Evolutionary conservation across 179 eudicot species (phyloP).

Genomic region (Amaranthus tricolor): DNA sequence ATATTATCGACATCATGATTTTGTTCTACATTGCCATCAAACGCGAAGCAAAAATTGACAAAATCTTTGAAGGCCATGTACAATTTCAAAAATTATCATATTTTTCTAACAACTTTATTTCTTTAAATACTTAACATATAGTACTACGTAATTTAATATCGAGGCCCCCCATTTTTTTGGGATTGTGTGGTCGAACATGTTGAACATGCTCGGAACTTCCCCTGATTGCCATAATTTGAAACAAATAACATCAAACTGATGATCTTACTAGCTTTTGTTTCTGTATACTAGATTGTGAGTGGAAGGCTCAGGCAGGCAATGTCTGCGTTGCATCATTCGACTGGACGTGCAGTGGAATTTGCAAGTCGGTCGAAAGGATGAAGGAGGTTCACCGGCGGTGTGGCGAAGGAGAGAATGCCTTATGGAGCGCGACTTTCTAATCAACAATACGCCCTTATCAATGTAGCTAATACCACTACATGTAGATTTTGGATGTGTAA

Average conservation of each 20-base stretch:
- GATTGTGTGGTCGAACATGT: no score
- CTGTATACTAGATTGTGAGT: constrained; percentile 66
- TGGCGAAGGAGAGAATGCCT: constrained; percentile 68
- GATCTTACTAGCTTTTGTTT: background rate
- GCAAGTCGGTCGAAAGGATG: constrained; percentile 76
- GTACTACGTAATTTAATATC: no score
- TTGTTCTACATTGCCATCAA: no score
- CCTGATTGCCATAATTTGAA: background rate
- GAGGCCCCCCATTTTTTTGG: no score
- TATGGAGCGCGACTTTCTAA: constrained; percentile 68
- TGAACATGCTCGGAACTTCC: no score
- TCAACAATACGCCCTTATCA: background rate
- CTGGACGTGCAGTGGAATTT: constrained; percentile 89
- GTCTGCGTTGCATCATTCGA: constrained; percentile 88
- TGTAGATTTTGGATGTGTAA: constrained; percentile 29
- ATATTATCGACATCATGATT: no score
- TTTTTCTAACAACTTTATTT: no score
- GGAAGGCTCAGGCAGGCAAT: constrained; percentile 96
- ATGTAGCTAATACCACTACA: constrained; percentile 32
- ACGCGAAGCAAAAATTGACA: no score
- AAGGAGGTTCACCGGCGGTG: constrained; percentile 80
- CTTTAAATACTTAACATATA: no score
- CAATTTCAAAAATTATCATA: no score
- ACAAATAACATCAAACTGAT: background rate
- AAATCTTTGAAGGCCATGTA: no score